Percentiles rank a stretch among this genome's conserved stretches.
phyloP scores from a whole-genome alignment of 768 basidiomycete species.

The Serendipita vermifera region DNA sequence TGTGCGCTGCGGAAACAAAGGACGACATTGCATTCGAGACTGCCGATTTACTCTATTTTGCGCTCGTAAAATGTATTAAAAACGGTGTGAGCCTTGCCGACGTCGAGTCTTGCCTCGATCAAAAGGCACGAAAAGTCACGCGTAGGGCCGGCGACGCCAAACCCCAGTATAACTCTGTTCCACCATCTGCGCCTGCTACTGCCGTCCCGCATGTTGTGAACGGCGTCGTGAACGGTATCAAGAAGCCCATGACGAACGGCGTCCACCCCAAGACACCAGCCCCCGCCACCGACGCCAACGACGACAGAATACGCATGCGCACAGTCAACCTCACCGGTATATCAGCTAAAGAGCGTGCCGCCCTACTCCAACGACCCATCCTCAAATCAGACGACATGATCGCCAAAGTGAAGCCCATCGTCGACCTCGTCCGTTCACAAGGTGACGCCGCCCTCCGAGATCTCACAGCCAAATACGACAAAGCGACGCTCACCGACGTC shows the following conservation, averaged over 20 bases:
- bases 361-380: slow-evolving; percentile 77
- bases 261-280: slow-evolving; percentile 16
- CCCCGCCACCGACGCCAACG: slow-evolving; percentile 13
- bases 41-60: slow-evolving; percentile 90
- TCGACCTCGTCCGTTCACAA: slow-evolving; percentile 65
- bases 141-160: slow-evolving; percentile 88
- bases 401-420: slow-evolving; percentile 84
- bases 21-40: slow-evolving; percentile 89
- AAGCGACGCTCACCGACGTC: slow-evolving; percentile 53
- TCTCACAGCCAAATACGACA: slow-evolving; percentile 89
- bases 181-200: slow-evolving; percentile 13
- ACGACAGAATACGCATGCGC: slow-evolving; percentile 61
- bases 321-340: slow-evolving; percentile 44
- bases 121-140: slow-evolving; percentile 74
- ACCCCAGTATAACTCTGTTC: slow-evolving; percentile 45
- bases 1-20: slow-evolving; percentile 67
- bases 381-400: slow-evolving; percentile 74
- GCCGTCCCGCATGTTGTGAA: not conserved
- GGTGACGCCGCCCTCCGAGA: slow-evolving; percentile 82
- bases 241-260: not conserved
- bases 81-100: slow-evolving; percentile 72
- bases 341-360: slow-evolving; percentile 41
- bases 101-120: slow-evolving; percentile 70
- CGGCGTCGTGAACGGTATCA: not conserved
- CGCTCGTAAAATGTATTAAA: slow-evolving; percentile 69